A percentile compares a stretch with the other conserved stretches of the same genome.
These are phyloP conservation scores for Takakia lepidozioides DNA, from an alignment of 225 moss, liverwort and hornwort genomes.

Conservation along the genomic window DNA sequence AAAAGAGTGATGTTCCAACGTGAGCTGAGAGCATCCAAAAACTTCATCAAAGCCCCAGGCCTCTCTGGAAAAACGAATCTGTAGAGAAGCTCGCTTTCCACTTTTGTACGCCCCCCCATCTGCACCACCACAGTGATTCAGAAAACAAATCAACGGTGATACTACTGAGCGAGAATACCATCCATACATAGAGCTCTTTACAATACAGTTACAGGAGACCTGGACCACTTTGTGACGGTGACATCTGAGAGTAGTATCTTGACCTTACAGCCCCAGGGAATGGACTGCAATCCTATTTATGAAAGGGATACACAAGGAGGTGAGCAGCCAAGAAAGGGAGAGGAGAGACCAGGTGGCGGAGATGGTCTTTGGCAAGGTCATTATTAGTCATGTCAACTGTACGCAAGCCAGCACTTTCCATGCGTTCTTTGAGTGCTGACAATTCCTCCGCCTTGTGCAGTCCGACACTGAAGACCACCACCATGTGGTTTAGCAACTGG, in stretches of 20 bases:
- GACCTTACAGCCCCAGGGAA: too few relatives aligned
- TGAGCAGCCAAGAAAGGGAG: too few relatives aligned
- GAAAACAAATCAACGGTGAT: too few relatives aligned
- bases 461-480: constrained; percentile 43
- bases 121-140: too few relatives aligned
- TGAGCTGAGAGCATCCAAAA: constrained; percentile 65
- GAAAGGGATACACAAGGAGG: too few relatives aligned
- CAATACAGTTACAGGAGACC: too few relatives aligned
- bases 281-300: too few relatives aligned
- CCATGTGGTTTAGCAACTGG: not conserved
- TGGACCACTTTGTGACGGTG: too few relatives aligned
- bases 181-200: too few relatives aligned
- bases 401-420: constrained; percentile 43
- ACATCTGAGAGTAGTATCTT: too few relatives aligned
- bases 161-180: too few relatives aligned
- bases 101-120: constrained; percentile 81
- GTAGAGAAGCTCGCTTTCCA: constrained; percentile 70
- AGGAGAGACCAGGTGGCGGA: constrained; percentile 73
- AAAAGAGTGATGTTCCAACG: constrained; percentile 85
- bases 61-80: constrained; percentile 89
- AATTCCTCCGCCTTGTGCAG: constrained; percentile 62
- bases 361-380: constrained; percentile 91
- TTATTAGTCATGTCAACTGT: constrained; percentile 86
- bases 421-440: constrained; percentile 36
- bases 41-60: constrained; percentile 77